Base-by-base conservation (phyloP, 257 asterid genomes). In the Rhazya stricta region DNA sequence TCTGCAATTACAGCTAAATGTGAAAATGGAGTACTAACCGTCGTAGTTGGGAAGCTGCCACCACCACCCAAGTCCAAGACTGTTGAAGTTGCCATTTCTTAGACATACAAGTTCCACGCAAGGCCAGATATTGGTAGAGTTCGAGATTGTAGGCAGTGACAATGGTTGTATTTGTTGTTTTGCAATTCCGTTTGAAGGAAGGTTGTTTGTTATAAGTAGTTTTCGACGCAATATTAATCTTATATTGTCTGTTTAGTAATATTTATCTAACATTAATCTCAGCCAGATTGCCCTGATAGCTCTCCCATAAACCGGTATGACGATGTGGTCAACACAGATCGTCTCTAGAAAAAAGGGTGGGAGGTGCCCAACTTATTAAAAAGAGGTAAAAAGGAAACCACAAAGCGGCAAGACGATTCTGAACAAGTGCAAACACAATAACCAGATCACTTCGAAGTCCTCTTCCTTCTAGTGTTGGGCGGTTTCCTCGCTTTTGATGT, bases 1-100 rank as follows among this genome's bases (percentile, higher is more conserved):
- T 67, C 89, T 32, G 93, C 92, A 6, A 83, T 89, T 53, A 78
- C 88, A 0, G 96, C 94, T 0, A 92, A 83, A 60, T 92, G 96
- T 58, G 96, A 92, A 58, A 88, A 86, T 60, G 97, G 96, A 19
- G 90, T 88, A 70, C 50, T 92, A 79, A 87, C 84, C 12, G 93
- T 92, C 79, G 85, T 46, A 45, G 94, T 88, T 75, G 85, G 87
- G 89, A 92, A 91, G 90, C 78, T 85, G 60, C 96, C 96, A 46
- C 98, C 96, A 45, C 91, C 91, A 6, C 86, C 94, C 3, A 89
- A 92, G 84, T 36, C 90, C 1, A 90, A 87, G 83, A 84, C 88
- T 1, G 87, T 92, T 29, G 74, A 87, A 73, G 89, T 92, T 7
- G 56, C 90, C 19, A 80, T 91, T 30, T 86, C 94, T 67, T 92